Base-by-base conservation (phyloP, 441 rosid genomes). In the Jatropha podagrica region DNA sequence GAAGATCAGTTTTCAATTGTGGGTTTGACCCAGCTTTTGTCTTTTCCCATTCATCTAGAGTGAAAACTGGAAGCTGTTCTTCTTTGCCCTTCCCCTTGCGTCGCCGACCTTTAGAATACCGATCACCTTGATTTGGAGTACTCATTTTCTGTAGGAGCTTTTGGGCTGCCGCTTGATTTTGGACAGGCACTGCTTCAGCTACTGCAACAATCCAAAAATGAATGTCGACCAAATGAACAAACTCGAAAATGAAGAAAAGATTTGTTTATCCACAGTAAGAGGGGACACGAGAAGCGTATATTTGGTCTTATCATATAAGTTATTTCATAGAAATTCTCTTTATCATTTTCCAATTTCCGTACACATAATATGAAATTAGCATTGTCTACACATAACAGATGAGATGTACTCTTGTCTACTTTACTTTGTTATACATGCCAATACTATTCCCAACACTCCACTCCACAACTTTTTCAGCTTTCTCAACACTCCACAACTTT, bases 111-210 rank as follows among this genome's bases (percentile, higher is more conserved):
- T 83, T 85, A 73, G 70, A 73, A 59, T 73, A 81, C 68, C 58
- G 79, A 66, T 76, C 84, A 67, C 80, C 79, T 67, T 72, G 84
- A 79, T 67, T 84, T 48, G 90, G 78, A 32, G 76, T 81, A 76
- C 78, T 83, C 97, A 95, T 91, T 82, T 92, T 95, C 85, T 87
- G 91, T 51, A 91, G 90, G 68, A 95, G 94, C 74, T 92, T 83
- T 71, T 91, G 97, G 15, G 99, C 82, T 76, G 99, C 97, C 3
- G 94, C 97, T 90, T 95, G 97, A 83, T 95, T 95, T 84, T 90
- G 97, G 72, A 89, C 79, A 65, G 96, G 94, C 12, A 85, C 88
- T 58, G 88, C 76, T 82, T 95, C 95, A 62, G 83, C 89, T 23
- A 87, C 97, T 91, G 84, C 71, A 81, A 59, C 79, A 46, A 37